Evolutionary conservation across 2,329 filamentous ascomycete species (phyloP).

Genomic region (Colletotrichum sidae): DNA sequence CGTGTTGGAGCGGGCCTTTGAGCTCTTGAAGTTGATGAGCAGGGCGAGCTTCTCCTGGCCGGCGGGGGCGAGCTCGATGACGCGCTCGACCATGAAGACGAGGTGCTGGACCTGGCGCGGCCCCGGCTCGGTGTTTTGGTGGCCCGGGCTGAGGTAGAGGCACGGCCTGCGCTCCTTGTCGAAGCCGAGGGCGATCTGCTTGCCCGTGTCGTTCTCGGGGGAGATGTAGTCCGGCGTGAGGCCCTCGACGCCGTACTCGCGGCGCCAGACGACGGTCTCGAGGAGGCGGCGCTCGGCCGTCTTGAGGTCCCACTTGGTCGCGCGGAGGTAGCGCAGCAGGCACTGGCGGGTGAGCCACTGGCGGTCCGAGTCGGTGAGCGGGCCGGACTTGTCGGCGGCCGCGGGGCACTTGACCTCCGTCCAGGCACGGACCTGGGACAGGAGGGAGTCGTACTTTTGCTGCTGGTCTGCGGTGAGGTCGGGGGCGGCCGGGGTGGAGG

Average conservation of each 20-base stretch:
- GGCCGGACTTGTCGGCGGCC: constrained; percentile 66
- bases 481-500: constrained; percentile 66
- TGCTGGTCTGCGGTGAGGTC: constrained; percentile 81
- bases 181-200: constrained; percentile 90
- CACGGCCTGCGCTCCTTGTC: constrained; percentile 89
- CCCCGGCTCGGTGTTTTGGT: constrained; percentile 90
- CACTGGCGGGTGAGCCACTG: constrained; percentile 95
- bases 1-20: constrained; percentile 78
- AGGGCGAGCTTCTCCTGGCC: constrained; percentile 89
- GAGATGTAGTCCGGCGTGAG: constrained; percentile 89
- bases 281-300: constrained; percentile 84
- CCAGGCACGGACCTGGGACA: constrained; percentile 78
- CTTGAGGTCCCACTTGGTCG: constrained; percentile 87
- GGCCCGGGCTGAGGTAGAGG: constrained; percentile 88
- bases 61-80: constrained; percentile 87
- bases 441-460: constrained; percentile 82
- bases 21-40: constrained; percentile 91
- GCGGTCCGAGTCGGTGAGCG: constrained; percentile 82
- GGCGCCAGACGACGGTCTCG: constrained; percentile 85
- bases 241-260: constrained; percentile 86
- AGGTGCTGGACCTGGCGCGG: constrained; percentile 92
- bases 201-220: constrained; percentile 95
- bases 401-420: constrained; percentile 71
- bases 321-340: constrained; percentile 90
- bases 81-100: constrained; percentile 94